phyloP scores from a whole-genome alignment of 1,284 basidiomycete genomes.

The Grifola frondosa region DNA sequence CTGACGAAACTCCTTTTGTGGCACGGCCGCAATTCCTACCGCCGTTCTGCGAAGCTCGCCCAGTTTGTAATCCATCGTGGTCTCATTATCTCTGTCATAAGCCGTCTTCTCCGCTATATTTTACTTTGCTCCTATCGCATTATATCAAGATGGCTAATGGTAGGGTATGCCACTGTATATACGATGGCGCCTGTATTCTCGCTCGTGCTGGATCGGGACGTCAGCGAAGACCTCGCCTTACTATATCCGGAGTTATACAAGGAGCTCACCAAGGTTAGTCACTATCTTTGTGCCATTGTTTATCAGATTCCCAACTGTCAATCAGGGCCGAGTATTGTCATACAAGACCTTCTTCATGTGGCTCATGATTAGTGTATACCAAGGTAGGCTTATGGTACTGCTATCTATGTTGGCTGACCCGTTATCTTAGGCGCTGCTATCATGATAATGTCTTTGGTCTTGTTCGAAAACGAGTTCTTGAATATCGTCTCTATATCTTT shows the following conservation, averaged over 20 bases:
- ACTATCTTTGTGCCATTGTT: neutral
- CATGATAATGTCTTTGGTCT: constrained; percentile 95
- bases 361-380: constrained; percentile 97
- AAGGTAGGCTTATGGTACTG: constrained; percentile 56
- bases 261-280: constrained; percentile 86
- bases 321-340: constrained; percentile 84
- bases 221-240: constrained; percentile 93
- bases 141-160: constrained; percentile 98
- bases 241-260: constrained; percentile 98
- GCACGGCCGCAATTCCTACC: constrained; percentile 98
- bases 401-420: neutral
- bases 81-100: constrained; percentile 96
- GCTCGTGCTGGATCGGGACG: constrained; percentile 92
- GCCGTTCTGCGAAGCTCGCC: constrained; percentile 94
- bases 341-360: constrained; percentile 99
- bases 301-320: constrained; percentile 7
- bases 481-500: constrained; percentile 99
- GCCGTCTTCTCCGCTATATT: constrained; percentile 95
- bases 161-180: constrained; percentile 96
- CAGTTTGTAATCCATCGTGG: constrained; percentile 99
- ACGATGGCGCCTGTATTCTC: constrained; percentile 99
- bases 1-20: constrained; percentile 95
- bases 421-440: constrained; percentile 80
- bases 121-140: constrained; percentile 99
- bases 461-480: constrained; percentile 97